Base-by-base conservation (phyloP, 208 protist genomes). In the Wallacemonas rigidus region DNA sequence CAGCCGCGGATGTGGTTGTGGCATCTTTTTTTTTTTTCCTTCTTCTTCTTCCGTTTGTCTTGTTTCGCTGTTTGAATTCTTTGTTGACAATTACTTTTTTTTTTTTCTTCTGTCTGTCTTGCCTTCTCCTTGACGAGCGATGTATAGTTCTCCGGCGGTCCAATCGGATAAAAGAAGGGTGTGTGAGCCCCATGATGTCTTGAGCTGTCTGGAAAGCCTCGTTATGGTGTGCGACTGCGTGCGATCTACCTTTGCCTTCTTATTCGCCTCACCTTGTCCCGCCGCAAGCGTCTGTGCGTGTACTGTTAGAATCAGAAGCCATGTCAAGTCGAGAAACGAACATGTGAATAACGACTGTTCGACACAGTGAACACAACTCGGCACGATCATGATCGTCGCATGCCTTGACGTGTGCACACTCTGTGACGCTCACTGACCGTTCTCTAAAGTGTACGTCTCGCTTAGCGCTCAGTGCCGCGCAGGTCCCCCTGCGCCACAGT, bases 51-150 rank as follows among this genome's bases (percentile, higher is more conserved):
- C 26, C 26, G 26, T 26, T 26, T 26, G 26, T 26, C 26, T 26
- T 26, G 26, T 26, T 26, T 26, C 26, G 26, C 26, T 26, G 26
- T 26, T 26, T 26, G 26, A 26, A 26, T 26, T 26, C 0, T 15
- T 53, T 3, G 15, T 50, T 2, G 4, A 51, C 56, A 6, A 50
- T 35, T 14, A 51, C 45, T 38, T 35, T 61, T 17, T 4, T 57
- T 2, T 48, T 74, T 67, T 26, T 56, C 41, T 36, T 54, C 26
- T 26, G 26, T 26, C 26, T 26, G 26, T 26, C 48, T 55, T 76
- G 61, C 65, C 36, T 65, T 63, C 45, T 73, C 43, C 3, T 60
- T 63, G 45, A 12, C 45, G 45, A 50, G 12, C 45, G 45, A 50
- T 50, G 45, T 50, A 50, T 50, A 50, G 45, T 12, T 14, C 45